Conservation (phyloP, 2,329 filamentous ascomycete species). For the Ascocoryne sarcoides region DNA sequence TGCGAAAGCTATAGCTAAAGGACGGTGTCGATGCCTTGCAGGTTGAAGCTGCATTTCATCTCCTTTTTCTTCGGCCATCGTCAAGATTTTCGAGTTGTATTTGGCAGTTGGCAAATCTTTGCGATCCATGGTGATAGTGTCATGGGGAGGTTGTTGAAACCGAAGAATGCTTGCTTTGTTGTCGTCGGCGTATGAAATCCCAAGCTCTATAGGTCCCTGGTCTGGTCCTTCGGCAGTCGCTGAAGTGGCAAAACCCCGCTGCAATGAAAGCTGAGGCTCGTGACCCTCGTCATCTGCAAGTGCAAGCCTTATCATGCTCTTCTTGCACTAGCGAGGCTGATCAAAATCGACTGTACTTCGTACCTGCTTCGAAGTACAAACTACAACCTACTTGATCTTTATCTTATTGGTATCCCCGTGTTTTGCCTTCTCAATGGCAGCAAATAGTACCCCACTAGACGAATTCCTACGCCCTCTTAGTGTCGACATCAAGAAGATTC, state of each 20-base stretch:
- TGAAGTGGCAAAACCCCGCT: too few species aligned
- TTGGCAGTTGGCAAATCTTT: conserved; percentile 4
- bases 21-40: conserved; percentile 13
- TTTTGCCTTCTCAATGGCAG: conserved; percentile 12
- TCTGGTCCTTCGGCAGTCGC: too few species aligned
- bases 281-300: not conserved
- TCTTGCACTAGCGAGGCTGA: not conserved
- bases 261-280: too few species aligned
- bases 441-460: conserved; percentile 16
- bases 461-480: conserved; percentile 44
- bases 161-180: not conserved
- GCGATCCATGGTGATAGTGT: conserved; percentile 12
- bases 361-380: too few species aligned
- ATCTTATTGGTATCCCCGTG: conserved; percentile 1
- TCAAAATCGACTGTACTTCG: too few species aligned
- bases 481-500: conserved; percentile 38
- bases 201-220: too few species aligned
- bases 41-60: conserved; percentile 11
- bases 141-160: not conserved
- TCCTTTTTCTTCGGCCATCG: conserved; percentile 14
- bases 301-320: not conserved
- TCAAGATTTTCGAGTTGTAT: conserved; percentile 8
- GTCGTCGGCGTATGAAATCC: too few species aligned
- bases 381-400: not conserved
- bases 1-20: conserved; percentile 15